These are phyloP conservation scores for Aureobasidium melanogenum DNA, from an alignment of 2,329 filamentous ascomycete genomes.

Conservation along the genomic window DNA sequence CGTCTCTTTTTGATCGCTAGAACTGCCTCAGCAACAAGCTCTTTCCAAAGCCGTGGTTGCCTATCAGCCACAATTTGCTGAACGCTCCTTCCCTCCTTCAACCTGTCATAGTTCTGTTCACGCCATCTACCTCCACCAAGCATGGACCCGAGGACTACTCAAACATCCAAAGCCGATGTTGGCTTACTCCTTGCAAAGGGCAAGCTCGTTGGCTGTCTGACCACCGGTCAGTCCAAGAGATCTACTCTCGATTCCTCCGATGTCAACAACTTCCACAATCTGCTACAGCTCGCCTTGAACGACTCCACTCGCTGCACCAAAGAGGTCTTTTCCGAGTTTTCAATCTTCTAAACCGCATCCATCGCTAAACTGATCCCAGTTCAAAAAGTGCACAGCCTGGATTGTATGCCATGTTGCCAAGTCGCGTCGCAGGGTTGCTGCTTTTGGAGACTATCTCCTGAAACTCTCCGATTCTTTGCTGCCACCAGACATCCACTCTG, in stretches of 20 bases:
- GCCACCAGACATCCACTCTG: not conserved
- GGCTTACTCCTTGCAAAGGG: slow-evolving; percentile 9
- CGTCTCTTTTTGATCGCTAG: too few species aligned
- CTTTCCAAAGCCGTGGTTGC: not conserved
- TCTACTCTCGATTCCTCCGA: not conserved
- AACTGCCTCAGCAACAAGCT: not conserved
- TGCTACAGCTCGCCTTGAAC: not conserved
- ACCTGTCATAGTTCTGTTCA: not conserved
- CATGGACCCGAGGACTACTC: not conserved
- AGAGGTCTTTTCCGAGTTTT: slow-evolving; percentile 12
- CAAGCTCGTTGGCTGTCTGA: slow-evolving; percentile 8
- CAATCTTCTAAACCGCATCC: not conserved
- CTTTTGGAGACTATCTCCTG: slow-evolving; percentile 14
- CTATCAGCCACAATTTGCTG: not conserved
- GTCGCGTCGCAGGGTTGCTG: slow-evolving; percentile 11
- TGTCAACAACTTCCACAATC: slow-evolving; percentile 10
- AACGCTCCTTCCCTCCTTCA: not conserved
- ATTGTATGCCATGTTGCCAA: slow-evolving; percentile 13
- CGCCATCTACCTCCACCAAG: not conserved
- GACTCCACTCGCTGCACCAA: not conserved
- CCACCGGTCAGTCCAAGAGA: slow-evolving; percentile 1
- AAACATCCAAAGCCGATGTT: slow-evolving; percentile 7
- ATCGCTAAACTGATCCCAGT: slow-evolving; percentile 15
- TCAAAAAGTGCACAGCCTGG: slow-evolving; percentile 14
- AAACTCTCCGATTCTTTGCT: slow-evolving; percentile 7